These are phyloP conservation scores for Zygnema circumcarinatum DNA, from an alignment of 139 green algal genomes.

Conservation along the genomic window DNA sequence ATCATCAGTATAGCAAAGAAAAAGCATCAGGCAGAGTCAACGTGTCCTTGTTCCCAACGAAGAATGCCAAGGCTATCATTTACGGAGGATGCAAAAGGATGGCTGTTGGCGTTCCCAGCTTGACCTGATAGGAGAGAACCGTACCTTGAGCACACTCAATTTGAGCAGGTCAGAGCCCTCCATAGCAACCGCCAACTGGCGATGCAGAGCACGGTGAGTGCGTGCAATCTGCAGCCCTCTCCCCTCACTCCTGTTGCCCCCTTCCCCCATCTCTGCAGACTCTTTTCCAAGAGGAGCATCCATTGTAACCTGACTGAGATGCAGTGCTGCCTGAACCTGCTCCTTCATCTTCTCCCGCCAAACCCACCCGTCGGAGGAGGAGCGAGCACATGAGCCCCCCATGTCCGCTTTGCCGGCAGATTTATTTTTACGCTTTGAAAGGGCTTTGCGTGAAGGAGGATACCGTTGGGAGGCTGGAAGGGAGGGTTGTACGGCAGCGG, in stretches of 20 bases:
- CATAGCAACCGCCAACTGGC: neutral
- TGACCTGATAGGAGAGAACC: too few species aligned
- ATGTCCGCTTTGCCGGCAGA: too few species aligned
- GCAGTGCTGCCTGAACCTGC: neutral
- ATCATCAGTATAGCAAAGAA: neutral
- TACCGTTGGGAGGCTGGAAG: too few species aligned
- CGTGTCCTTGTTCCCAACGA: neutral
- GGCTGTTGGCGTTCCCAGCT: too few species aligned
- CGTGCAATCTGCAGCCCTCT: conserved; percentile 22
- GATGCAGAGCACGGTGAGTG: conserved; percentile 20
- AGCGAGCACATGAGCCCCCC: neutral
- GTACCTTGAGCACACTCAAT: conserved; percentile 50
- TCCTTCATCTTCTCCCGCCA: neutral
- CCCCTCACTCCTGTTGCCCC: neutral
- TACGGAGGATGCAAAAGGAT: too few species aligned
- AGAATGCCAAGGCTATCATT: conserved; percentile 15
- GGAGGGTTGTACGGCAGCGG: too few species aligned
- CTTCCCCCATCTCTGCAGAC: neutral
- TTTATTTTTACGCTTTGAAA: too few species aligned
- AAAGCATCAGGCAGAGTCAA: neutral
- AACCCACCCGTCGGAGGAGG: neutral
- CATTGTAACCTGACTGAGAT: neutral
- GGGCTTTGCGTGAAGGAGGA: too few species aligned
- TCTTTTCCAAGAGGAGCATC: neutral
- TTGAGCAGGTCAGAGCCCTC: conserved; percentile 47